Conservation (phyloP, 164 flowering plant species). For the Cinnamomum micranthum region DNA sequence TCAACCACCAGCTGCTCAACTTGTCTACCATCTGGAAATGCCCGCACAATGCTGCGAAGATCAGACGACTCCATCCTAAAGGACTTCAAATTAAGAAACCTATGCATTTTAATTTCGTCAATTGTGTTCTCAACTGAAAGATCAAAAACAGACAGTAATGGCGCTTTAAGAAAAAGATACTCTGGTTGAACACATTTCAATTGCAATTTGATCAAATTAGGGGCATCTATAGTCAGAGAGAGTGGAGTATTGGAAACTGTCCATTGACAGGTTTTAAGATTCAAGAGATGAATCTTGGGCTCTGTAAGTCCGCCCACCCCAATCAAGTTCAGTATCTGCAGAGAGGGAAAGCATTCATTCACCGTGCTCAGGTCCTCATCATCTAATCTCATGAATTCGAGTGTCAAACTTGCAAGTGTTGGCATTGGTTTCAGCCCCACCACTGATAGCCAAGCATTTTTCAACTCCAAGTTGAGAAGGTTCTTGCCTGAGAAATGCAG, state of each 20-base stretch:
- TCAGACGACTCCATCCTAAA: too few species aligned
- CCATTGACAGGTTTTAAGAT: constrained; percentile 43
- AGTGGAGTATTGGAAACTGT: constrained; percentile 37
- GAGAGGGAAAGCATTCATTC: constrained; percentile 38
- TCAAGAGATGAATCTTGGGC: constrained; percentile 36
- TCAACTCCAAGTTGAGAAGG: constrained; percentile 32
- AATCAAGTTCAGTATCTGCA: constrained; percentile 35
- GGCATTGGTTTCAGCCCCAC: constrained; percentile 40
- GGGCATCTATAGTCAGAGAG: constrained; percentile 33
- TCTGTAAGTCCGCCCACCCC: constrained; percentile 48
- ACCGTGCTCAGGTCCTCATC: constrained; percentile 45
- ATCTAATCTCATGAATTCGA: constrained; percentile 40
- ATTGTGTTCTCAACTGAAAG: constrained; percentile 30
- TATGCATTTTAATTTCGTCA: too few species aligned
- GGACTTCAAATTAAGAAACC: too few species aligned
- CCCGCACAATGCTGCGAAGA: too few species aligned
- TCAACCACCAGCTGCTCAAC: too few species aligned
- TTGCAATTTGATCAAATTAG: constrained; percentile 31
- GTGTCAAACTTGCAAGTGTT: constrained; percentile 37
- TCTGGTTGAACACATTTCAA: constrained; percentile 35
- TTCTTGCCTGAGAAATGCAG: constrained; percentile 25
- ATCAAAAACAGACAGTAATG: constrained; percentile 30
- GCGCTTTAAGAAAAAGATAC: constrained; percentile 35
- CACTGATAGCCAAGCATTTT: constrained; percentile 57
- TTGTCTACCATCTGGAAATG: too few species aligned